phyloP scores from a whole-genome alignment of 2,329 filamentous ascomycete genomes.

The Aspergillus fructus region DNA sequence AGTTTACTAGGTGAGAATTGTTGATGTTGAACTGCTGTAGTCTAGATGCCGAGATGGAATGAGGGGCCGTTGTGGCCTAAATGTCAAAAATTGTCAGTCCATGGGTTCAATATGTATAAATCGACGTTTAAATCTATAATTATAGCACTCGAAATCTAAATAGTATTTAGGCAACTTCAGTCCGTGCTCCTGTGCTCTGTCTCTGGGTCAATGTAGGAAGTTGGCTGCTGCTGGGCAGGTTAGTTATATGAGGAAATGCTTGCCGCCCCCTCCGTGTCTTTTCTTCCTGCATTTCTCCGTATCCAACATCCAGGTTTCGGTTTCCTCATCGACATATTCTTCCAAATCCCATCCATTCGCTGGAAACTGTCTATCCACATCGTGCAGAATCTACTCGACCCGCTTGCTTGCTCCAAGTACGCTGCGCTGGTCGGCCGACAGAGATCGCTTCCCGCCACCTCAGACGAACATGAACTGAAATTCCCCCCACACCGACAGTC shows the following conservation, averaged over 20 bases:
- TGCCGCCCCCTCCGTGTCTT: neutral
- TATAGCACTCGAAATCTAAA: no score
- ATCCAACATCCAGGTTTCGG: neutral
- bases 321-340: neutral
- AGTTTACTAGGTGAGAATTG: no score
- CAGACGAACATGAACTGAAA: constrained; percentile 7
- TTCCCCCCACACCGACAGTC: neutral
- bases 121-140: no score
- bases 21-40: no score
- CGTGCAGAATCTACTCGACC: neutral
- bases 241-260: neutral
- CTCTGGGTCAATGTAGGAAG: neutral
- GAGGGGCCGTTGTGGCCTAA: no score
- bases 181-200: no score
- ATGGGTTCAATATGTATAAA: no score
- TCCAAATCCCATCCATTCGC: neutral
- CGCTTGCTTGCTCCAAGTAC: neutral
- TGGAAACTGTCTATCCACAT: no score
- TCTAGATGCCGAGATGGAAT: no score
- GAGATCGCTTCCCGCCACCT: neutral
- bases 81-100: no score
- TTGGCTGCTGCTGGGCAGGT: neutral
- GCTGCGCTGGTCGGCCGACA: neutral
- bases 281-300: neutral
- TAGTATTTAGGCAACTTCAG: no score